A percentile compares a stretch with the other conserved stretches of the same genome.
phyloP scores from a whole-genome alignment of 208 protist species.

The Naegleria lovaniensis region DNA sequence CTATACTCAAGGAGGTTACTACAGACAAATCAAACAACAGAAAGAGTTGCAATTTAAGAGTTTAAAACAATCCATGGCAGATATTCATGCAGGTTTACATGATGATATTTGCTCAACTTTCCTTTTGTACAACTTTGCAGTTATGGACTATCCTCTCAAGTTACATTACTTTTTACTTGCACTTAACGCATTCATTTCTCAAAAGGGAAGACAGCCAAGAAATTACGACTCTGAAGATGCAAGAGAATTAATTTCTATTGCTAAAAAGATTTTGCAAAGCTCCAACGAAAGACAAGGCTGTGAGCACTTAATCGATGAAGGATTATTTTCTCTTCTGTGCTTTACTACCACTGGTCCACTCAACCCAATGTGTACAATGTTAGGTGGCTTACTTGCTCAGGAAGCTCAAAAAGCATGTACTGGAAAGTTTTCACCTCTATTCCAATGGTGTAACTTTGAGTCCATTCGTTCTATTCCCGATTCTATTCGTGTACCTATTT shows the following conservation, averaged over 20 bases:
- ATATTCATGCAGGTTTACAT: neutral
- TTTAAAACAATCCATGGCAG: slow-evolving; percentile 34
- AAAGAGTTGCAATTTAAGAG: neutral
- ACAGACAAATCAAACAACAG: neutral
- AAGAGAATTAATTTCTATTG: slow-evolving; percentile 24
- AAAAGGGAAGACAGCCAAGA: slow-evolving; percentile 29
- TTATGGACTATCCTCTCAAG: slow-evolving; percentile 30
- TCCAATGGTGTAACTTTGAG: slow-evolving; percentile 45
- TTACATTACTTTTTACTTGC: neutral
- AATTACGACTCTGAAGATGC: slow-evolving; percentile 31
- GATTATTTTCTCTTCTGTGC: neutral
- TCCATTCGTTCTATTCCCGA: slow-evolving; percentile 34
- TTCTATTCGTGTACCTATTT: neutral
- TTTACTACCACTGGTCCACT: slow-evolving; percentile 21
- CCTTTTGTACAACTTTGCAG: slow-evolving; percentile 28
- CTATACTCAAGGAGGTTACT: slow-evolving; percentile 10
- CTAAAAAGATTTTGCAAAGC: slow-evolving; percentile 7
- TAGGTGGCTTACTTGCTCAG: slow-evolving; percentile 57
- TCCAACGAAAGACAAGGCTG: neutral
- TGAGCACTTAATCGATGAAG: neutral
- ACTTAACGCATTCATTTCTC: slow-evolving; percentile 21
- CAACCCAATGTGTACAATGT: slow-evolving; percentile 44
- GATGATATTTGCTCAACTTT: neutral
- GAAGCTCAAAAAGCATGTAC: slow-evolving; percentile 54
- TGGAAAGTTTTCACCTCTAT: slow-evolving; percentile 44